phyloP scores from a whole-genome alignment of 345 rosid genomes.

The Murraya paniculata region DNA sequence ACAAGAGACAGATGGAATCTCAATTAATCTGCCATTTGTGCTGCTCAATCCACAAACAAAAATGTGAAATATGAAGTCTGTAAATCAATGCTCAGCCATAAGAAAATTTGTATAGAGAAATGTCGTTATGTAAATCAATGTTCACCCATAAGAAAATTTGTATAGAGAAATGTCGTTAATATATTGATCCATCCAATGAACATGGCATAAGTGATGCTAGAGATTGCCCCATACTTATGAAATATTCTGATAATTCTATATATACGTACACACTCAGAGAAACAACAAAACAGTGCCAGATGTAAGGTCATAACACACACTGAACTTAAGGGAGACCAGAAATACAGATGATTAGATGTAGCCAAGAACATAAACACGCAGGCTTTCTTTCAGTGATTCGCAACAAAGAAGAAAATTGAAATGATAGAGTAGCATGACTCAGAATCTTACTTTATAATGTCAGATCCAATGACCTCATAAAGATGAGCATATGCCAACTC shows the following conservation, averaged over 20 bases:
- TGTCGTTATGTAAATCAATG: background rate
- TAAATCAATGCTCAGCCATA: background rate
- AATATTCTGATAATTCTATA: too few relatives aligned
- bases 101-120: background rate
- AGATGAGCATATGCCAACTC: slow-evolving; percentile 96
- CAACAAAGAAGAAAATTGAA: background rate
- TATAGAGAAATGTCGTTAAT: background rate
- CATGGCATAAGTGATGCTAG: background rate
- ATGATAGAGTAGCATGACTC: background rate
- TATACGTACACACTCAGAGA: too few relatives aligned
- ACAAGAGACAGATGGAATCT: background rate
- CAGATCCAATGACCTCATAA: slow-evolving; percentile 60
- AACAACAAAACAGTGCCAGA: background rate
- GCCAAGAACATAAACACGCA: background rate
- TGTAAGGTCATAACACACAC: background rate
- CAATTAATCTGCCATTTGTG: background rate
- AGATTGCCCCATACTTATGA: background rate
- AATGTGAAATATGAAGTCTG: background rate
- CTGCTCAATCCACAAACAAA: background rate
- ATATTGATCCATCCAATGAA: background rate
- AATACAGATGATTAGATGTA: background rate
- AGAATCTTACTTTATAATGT: slow-evolving; percentile 56
- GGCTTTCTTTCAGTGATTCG: background rate
- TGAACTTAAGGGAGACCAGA: background rate
- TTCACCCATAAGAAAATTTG: background rate